Conservation (phyloP, 2,329 filamentous ascomycete species). For the Pseudocercospora fijiensis region DNA sequence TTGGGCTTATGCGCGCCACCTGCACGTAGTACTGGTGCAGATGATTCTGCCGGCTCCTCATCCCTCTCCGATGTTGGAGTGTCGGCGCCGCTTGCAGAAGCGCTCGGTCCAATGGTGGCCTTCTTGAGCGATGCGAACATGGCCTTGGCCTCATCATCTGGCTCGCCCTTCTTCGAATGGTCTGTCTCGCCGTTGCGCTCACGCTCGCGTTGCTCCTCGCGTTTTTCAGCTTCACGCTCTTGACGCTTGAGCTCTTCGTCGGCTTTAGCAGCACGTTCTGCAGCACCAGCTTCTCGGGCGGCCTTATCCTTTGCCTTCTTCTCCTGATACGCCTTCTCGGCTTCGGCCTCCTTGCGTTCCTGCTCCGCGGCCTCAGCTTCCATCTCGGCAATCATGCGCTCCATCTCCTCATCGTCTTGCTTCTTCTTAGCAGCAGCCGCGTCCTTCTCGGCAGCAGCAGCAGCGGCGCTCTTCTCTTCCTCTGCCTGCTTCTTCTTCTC, state of each 20-base stretch:
- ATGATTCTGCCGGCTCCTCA: conserved; percentile 24
- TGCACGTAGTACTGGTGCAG: conserved; percentile 31
- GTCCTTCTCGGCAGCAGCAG: conserved; percentile 24
- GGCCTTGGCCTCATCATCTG: conserved; percentile 45
- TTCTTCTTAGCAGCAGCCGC: conserved; percentile 15
- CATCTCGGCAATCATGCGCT: conserved; percentile 43
- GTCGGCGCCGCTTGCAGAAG: conserved; percentile 37
- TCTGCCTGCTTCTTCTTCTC: conserved; percentile 36
- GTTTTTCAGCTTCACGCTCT: conserved; percentile 51
- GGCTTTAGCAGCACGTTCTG: conserved; percentile 52
- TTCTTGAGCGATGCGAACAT: conserved; percentile 52
- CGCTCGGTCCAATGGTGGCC: conserved; percentile 50
- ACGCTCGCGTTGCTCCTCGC: conserved; percentile 46
- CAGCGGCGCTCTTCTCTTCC: conserved; percentile 43
- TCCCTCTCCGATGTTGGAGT: conserved; percentile 46
- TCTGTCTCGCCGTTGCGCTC: conserved; percentile 32
- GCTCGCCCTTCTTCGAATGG: conserved; percentile 27
- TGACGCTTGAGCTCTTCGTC: conserved; percentile 54
- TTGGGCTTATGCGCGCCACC: conserved; percentile 67
- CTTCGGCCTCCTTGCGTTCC: conserved; percentile 36
- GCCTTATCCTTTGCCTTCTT: conserved; percentile 63
- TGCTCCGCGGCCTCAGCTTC: conserved; percentile 47
- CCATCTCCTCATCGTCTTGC: conserved; percentile 28
- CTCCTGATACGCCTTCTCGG: conserved; percentile 69
- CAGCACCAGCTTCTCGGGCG: conserved; percentile 52